phyloP scores from a whole-genome alignment of 371 early-diverging fungal species.

The Apophysomyces elegans region DNA sequence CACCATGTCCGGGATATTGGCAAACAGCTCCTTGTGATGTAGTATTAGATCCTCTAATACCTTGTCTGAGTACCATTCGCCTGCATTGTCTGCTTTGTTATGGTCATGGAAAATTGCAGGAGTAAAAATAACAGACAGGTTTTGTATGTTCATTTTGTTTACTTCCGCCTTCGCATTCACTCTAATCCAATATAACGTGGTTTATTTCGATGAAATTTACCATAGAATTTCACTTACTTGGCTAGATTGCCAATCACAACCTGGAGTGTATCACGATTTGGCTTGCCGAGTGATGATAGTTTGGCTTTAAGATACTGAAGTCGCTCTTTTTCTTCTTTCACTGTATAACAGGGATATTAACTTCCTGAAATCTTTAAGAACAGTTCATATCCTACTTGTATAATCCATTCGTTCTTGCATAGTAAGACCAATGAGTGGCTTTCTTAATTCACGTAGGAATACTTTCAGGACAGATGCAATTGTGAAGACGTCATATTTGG shows the following conservation, averaged over 20 bases:
- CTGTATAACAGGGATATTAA: background rate
- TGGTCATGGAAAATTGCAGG: slow-evolving; percentile 68
- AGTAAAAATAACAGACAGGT: slow-evolving; percentile 61
- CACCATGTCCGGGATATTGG: slow-evolving; percentile 6
- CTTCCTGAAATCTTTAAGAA: background rate
- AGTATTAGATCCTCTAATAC: slow-evolving; percentile 48
- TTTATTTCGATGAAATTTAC: background rate
- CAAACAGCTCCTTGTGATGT: slow-evolving; percentile 33
- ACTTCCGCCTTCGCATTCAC: slow-evolving; percentile 45
- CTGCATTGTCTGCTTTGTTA: slow-evolving; percentile 49
- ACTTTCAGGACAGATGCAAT: slow-evolving; percentile 68
- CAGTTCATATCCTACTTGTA: slow-evolving; percentile 46
- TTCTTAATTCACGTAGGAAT: slow-evolving; percentile 66
- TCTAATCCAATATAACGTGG: slow-evolving; percentile 23
- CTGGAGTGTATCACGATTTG: slow-evolving; percentile 55
- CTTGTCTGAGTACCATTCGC: slow-evolving; percentile 50
- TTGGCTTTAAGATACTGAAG: slow-evolving; percentile 26
- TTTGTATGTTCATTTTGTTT: slow-evolving; percentile 66
- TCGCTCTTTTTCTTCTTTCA: slow-evolving; percentile 30
- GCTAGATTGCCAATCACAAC: slow-evolving; percentile 54
- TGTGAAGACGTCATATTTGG: slow-evolving; percentile 57
- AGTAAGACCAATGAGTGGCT: slow-evolving; percentile 61
- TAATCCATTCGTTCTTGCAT: slow-evolving; percentile 59
- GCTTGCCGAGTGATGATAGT: slow-evolving; percentile 40
- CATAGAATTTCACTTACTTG: slow-evolving; percentile 39